Evolutionary conservation across 1,139 yeast genomes (phyloP).

Genomic region (Kurtzmaniella quercitrusa): DNA sequence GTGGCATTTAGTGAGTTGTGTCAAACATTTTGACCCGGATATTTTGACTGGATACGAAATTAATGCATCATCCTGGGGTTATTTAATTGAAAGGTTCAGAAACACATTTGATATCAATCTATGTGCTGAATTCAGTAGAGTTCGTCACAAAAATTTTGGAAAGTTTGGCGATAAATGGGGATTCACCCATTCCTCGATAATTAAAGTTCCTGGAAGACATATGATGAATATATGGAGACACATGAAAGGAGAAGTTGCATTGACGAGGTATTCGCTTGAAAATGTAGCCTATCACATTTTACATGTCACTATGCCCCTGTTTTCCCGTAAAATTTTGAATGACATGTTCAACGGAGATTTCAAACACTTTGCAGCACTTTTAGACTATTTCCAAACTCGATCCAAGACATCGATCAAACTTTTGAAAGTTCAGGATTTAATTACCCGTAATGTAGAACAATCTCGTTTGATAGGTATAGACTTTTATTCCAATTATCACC

Average conservation of each 20-base stretch:
- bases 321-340: conserved; percentile 46
- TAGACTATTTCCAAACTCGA: neutral
- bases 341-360: conserved; percentile 41
- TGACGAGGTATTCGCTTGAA: conserved; percentile 72
- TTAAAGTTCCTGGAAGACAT: conserved; percentile 74
- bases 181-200: conserved; percentile 67
- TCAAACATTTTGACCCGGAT: conserved; percentile 76
- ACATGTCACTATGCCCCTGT: conserved; percentile 65
- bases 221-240: conserved; percentile 81
- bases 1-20: conserved; percentile 48
- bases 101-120: conserved; percentile 48
- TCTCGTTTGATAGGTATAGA: conserved; percentile 87
- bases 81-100: conserved; percentile 63
- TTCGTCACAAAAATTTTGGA: conserved; percentile 42
- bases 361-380: conserved; percentile 14
- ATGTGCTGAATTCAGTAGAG: conserved; percentile 41
- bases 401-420: conserved; percentile 29
- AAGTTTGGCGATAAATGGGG: conserved; percentile 79
- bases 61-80: conserved; percentile 86
- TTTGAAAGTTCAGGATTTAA: conserved; percentile 58
- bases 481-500: conserved; percentile 76
- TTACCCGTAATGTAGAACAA: conserved; percentile 74
- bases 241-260: conserved; percentile 55
- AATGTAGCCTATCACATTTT: conserved; percentile 66
- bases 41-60: conserved; percentile 83